Percentiles rank a stretch among this genome's conserved stretches.
These are phyloP conservation scores for Geranium brycei DNA, from an alignment of 345 rosid genomes.

Conservation along the genomic window DNA sequence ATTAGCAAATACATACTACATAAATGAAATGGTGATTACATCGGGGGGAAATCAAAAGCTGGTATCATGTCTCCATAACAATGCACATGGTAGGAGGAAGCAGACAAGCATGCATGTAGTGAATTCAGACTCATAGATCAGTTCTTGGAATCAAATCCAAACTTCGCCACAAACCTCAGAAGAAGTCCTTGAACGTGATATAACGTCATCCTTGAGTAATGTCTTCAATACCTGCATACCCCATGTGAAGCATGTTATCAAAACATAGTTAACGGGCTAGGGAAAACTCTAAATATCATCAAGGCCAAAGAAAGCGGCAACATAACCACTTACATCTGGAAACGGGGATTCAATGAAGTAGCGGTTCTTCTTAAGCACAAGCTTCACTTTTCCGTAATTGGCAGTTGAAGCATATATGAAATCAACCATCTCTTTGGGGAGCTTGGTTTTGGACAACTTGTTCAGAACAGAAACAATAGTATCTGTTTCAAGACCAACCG, in stretches of 20 bases:
- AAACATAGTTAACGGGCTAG: neutral
- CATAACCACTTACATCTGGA: slow-evolving; percentile 49
- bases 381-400: slow-evolving; percentile 95
- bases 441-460: slow-evolving; percentile 83
- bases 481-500: slow-evolving; percentile 90
- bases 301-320: slow-evolving; percentile 7
- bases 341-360: slow-evolving; percentile 89
- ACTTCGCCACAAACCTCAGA: slow-evolving; percentile 43
- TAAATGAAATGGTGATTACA: neutral
- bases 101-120: neutral
- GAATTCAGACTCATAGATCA: neutral
- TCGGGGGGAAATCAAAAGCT: neutral
- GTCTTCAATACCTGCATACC: slow-evolving; percentile 59
- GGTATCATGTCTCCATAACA: neutral
- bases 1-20: neutral
- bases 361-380: slow-evolving; percentile 82
- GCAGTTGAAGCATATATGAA: slow-evolving; percentile 81
- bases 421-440: slow-evolving; percentile 82
- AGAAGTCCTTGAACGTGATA: slow-evolving; percentile 48
- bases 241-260: neutral
- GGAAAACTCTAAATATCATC: neutral
- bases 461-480: slow-evolving; percentile 72
- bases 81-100: neutral
- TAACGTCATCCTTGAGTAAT: slow-evolving; percentile 61
- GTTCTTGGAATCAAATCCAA: neutral